phyloP scores from a whole-genome alignment of 2,329 filamentous ascomycete species.

The Nigrograna mackinnonii region DNA sequence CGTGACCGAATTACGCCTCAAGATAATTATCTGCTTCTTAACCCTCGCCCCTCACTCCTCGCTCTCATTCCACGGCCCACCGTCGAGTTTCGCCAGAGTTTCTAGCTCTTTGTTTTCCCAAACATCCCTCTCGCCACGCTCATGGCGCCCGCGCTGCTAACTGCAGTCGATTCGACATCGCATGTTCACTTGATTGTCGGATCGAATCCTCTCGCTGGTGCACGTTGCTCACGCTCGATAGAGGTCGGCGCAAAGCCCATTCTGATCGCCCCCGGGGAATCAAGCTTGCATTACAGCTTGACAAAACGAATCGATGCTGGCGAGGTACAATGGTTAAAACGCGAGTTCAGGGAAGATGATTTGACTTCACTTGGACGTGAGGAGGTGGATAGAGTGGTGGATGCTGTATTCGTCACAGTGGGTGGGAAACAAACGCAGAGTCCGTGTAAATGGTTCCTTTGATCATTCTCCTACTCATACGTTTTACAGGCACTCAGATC shows the following conservation, averaged over 20 bases:
- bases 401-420: constrained; percentile 86
- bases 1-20: not conserved
- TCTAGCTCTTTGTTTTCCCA: not conserved
- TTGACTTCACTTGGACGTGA: constrained; percentile 76
- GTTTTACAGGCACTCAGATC: constrained; percentile 62
- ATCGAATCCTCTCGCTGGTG: constrained; percentile 82
- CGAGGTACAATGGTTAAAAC: constrained; percentile 67
- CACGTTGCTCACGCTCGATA: constrained; percentile 78
- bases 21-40: too few relatives aligned
- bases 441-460: constrained; percentile 30
- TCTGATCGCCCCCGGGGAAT: constrained; percentile 71
- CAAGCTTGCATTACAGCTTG: constrained; percentile 63
- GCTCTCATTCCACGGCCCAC: constrained; percentile 1
- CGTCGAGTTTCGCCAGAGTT: not conserved
- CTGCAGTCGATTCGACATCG: constrained; percentile 69
- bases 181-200: constrained; percentile 86
- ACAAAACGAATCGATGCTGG: constrained; percentile 68
- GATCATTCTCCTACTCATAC: constrained; percentile 7
- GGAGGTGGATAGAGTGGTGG: constrained; percentile 78
- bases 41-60: not conserved
- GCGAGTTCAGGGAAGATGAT: constrained; percentile 71
- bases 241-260: constrained; percentile 81
- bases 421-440: constrained; percentile 53
- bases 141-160: constrained; percentile 65
- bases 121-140: not conserved